Base-by-base conservation (phyloP, 1,139 yeast genomes). In the Nakaseomyces glabratus region DNA sequence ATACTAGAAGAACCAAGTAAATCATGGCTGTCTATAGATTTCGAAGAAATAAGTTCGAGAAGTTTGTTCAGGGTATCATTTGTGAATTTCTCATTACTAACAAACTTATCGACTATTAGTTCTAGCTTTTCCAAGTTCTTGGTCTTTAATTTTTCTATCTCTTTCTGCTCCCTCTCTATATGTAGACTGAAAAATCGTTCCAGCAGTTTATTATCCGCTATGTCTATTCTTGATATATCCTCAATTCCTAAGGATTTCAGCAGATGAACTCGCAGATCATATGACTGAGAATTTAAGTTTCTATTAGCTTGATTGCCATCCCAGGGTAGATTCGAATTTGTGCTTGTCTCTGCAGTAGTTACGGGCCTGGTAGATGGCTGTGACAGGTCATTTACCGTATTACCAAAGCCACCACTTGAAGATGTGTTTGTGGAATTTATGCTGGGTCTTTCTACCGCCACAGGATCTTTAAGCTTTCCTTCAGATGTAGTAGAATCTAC, bases 21-120 rank as follows among this genome's bases (percentile, higher is more conserved):
- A 19, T 24, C 22, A 12, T 15, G 11, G 4, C n/a, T 20, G 12
- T 16, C 30, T 10, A 15, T 33, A 11, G 31, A 34, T 8, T 35
- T 35, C 4, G 37, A n/a, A 5, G 20, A 17, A 17, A 26, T 20
- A 6, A 40, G 21, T 14, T 42, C 43, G 13, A 48, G 28, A 15
- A 48, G 25, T 29, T 31, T 40, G 16, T 39, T 36, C n/a, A 48
- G 33, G 3, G 41, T 31, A 7, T 40, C 40, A 12, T 35, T 37
- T 11, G 42, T 40, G 11, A 50, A 35, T 18, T 43, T 45, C 11
- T 43, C 43, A 26, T 38, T 41, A 2, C 38, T 26, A 9, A 38
- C 30, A 37, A 48, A 45, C 35, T 41, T 48, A 19, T 45, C 48
- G 11, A 49, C 33, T 15, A 50, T 38, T 6, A 28, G 23, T 13